Evolutionary conservation across 2,329 filamentous ascomycete genomes (phyloP), one percentile per base, ranked within the genome.

Genomic region (Ophiostoma sp.): DNA sequence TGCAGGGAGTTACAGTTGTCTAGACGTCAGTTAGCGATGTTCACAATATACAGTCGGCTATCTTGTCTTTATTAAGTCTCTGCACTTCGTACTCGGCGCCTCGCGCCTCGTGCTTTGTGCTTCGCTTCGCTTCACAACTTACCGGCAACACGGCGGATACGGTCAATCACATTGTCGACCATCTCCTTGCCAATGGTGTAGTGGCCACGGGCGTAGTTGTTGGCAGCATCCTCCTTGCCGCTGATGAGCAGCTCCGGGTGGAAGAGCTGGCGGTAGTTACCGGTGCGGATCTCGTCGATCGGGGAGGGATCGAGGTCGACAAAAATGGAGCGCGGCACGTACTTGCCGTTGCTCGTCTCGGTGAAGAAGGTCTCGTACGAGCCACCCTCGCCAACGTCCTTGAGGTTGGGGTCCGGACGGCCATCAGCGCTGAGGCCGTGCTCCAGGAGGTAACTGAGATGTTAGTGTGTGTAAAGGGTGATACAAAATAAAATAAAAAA

Each of bases 171-270:
- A 78, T 83, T 87, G 81, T 92, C 90, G 72, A 92, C 88, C 88
- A 92, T 90, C 85, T 92, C 90, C 87, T 92, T 92, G 84, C 91
- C 91, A 78, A 92, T 90, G 78, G 91, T 92, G 84, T 93, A 92
- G 84, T 93, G 90, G 73, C 91, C 91, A 84, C 90, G 90, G 78
- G 91, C 91, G 79, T 92, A 93, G 86, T 93, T 93, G 85, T 92
- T 92, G 84, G 90, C 90, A 74, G 91, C 90, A 87, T 92, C 91
- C 82, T 92, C 91, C 87, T 92, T 92, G 83, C 90, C 90, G 82
- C 88, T 92, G 80, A 92, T 89, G 80, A 92, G 83, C 78, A 90
- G 86, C 85, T 92, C 90, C 63, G 90, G 90, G 83, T 92, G 90
- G 86, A 92, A 92, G 75, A 92, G 87, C 80, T 90, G 86, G 78